A percentile compares a stretch with the other conserved stretches of the same genome.
Conservation (phyloP, 2,329 filamentous ascomycete species). For the Diaporthe sp. region DNA sequence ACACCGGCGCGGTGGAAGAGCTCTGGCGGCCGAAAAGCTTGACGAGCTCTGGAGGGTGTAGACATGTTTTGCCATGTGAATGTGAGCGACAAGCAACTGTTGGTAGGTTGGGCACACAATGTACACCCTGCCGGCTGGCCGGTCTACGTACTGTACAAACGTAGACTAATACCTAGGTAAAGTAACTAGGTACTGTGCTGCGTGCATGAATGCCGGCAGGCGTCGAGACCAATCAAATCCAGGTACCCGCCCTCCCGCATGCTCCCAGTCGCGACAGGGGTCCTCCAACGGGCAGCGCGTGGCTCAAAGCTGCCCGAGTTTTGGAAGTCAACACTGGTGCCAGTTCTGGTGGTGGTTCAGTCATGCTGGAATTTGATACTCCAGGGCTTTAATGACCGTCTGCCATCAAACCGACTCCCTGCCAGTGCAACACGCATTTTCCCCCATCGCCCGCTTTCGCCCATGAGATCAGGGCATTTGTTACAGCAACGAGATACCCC, state of each 20-base stretch:
- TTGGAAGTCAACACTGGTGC: constrained; percentile 39
- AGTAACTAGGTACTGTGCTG: neutral
- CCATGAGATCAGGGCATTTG: constrained; percentile 32
- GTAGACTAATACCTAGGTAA: neutral
- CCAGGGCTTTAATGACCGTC: constrained; percentile 21
- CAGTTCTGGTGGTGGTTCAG: constrained; percentile 28
- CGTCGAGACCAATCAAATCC: constrained; percentile 28
- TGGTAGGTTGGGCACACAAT: constrained; percentile 8
- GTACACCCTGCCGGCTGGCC: neutral
- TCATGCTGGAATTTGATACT: constrained; percentile 28
- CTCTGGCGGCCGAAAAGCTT: constrained; percentile 3
- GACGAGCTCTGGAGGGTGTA: neutral
- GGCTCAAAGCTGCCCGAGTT: constrained; percentile 35
- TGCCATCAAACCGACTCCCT: constrained; percentile 22
- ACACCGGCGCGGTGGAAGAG: neutral
- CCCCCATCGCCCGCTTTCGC: constrained; percentile 21
- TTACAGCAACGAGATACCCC: constrained; percentile 38
- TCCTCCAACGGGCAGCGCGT: constrained; percentile 39
- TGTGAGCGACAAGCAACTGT: neutral
- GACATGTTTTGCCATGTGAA: constrained; percentile 22
- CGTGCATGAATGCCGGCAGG: constrained; percentile 23
- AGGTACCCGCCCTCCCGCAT: constrained; percentile 23
- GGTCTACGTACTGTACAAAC: neutral
- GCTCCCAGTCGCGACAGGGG: constrained; percentile 40
- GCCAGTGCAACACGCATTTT: constrained; percentile 26